Conservation (phyloP, 352 stramenopile genomes). For the Phytophthora ramorum region DNA sequence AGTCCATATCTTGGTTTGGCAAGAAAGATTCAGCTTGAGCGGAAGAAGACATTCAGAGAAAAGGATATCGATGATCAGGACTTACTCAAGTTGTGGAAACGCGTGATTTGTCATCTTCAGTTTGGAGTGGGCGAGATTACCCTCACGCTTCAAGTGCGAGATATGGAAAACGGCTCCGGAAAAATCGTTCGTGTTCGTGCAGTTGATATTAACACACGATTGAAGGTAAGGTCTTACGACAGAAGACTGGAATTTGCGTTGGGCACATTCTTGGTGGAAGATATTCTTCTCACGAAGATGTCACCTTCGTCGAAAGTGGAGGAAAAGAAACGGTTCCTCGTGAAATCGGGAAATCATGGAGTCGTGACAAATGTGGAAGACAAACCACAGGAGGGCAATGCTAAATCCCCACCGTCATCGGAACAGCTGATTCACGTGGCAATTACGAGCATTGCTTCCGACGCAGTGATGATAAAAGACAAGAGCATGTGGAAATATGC, state of each 20-base stretch:
- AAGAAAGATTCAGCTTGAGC: constrained; percentile 45
- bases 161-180: constrained; percentile 40
- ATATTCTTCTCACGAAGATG: constrained; percentile 52
- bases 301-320: constrained; percentile 33
- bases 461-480: constrained; percentile 70
- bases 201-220: constrained; percentile 64
- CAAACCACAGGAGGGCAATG: constrained; percentile 12
- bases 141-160: constrained; percentile 62
- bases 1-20: constrained; percentile 49
- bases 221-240: constrained; percentile 75
- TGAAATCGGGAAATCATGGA: constrained; percentile 66
- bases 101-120: constrained; percentile 63
- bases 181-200: constrained; percentile 68
- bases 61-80: constrained; percentile 78
- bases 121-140: constrained; percentile 65
- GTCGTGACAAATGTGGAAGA: constrained; percentile 32
- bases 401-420: constrained; percentile 34
- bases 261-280: constrained; percentile 77
- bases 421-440: constrained; percentile 71
- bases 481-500: constrained; percentile 51
- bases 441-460: constrained; percentile 75
- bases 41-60: constrained; percentile 37
- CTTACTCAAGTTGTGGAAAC: constrained; percentile 82
- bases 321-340: constrained; percentile 59
- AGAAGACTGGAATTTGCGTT: constrained; percentile 73